A percentile compares a stretch with the other conserved stretches of the same genome.
These are phyloP conservation scores for Penicillium verrucosum DNA, from an alignment of 2,329 filamentous ascomycete genomes.

Conservation along the genomic window DNA sequence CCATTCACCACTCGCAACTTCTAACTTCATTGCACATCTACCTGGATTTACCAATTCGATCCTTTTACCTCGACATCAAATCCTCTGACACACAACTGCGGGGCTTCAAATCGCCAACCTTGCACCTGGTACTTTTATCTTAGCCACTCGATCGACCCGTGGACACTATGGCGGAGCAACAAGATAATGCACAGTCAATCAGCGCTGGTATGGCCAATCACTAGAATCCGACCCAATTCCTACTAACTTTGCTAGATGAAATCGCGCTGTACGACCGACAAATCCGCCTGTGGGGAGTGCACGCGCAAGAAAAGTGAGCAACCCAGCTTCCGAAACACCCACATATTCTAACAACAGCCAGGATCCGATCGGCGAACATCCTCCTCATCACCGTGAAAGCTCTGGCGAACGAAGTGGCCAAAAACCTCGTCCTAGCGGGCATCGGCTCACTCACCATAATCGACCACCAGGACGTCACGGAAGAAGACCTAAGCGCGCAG, in stretches of 20 bases:
- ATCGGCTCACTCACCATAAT: conserved; percentile 86
- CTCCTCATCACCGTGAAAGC: conserved; percentile 85
- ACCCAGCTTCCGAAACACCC: background rate
- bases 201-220: conserved; percentile 31
- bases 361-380: conserved; percentile 83
- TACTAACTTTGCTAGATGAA: conserved; percentile 61
- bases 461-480: conserved; percentile 71
- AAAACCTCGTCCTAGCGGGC: conserved; percentile 93
- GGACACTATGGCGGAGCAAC: conserved; percentile 23
- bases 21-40: background rate
- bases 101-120: background rate
- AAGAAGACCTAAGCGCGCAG: conserved; percentile 75
- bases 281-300: conserved; percentile 94
- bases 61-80: background rate
- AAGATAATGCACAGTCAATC: conserved; percentile 28
- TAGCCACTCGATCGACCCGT: background rate
- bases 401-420: conserved; percentile 89
- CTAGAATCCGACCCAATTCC: background rate
- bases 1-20: background rate
- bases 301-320: conserved; percentile 73
- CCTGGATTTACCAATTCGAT: background rate
- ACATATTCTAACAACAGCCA: conserved; percentile 32
- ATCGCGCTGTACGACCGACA: conserved; percentile 97
- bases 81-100: background rate
- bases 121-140: background rate